A percentile compares a stretch with the other conserved stretches of the same genome.
These are phyloP conservation scores for Fusarium pseudocircinatum DNA, from an alignment of 2,329 filamentous ascomycete genomes.

Conservation along the genomic window DNA sequence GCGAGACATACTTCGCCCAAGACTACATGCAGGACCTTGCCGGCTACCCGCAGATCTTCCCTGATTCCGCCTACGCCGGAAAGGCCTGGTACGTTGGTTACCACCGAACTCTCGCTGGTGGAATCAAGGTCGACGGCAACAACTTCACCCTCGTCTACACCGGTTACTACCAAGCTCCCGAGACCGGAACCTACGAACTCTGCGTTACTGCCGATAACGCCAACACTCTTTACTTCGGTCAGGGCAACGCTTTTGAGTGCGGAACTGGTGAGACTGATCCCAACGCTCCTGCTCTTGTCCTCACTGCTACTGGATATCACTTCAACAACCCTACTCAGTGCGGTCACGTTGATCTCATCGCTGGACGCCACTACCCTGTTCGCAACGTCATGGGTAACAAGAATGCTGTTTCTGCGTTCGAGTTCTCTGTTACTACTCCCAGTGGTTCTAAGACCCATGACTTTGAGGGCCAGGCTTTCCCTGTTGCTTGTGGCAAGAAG, in stretches of 20 bases:
- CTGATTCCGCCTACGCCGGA: background rate
- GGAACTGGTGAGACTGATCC: slow-evolving; percentile 22
- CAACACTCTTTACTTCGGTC: slow-evolving; percentile 36
- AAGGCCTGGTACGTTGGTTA: background rate
- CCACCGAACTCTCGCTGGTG: background rate
- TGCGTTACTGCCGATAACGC: slow-evolving; percentile 38
- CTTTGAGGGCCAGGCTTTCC: background rate
- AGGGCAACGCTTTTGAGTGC: slow-evolving; percentile 34
- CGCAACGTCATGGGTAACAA: slow-evolving; percentile 36
- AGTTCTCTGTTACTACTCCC: background rate
- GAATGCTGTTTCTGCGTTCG: background rate
- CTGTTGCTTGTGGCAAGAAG: background rate
- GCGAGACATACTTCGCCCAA: background rate
- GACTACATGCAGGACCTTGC: background rate
- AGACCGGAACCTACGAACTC: slow-evolving; percentile 29
- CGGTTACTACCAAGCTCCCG: slow-evolving; percentile 27
- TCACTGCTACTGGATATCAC: slow-evolving; percentile 9
- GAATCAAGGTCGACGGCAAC: slow-evolving; percentile 35
- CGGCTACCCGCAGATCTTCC: background rate
- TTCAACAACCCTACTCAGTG: slow-evolving; percentile 29
- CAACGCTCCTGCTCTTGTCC: background rate
- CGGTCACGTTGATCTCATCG: slow-evolving; percentile 15
- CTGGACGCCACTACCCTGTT: slow-evolving; percentile 31
- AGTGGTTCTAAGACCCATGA: background rate
- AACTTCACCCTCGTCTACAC: slow-evolving; percentile 39